Evolutionary conservation across 768 basidiomycete genomes (phyloP), one percentile per base, ranked within the genome.

Genomic region (Podaxis rugospora): DNA sequence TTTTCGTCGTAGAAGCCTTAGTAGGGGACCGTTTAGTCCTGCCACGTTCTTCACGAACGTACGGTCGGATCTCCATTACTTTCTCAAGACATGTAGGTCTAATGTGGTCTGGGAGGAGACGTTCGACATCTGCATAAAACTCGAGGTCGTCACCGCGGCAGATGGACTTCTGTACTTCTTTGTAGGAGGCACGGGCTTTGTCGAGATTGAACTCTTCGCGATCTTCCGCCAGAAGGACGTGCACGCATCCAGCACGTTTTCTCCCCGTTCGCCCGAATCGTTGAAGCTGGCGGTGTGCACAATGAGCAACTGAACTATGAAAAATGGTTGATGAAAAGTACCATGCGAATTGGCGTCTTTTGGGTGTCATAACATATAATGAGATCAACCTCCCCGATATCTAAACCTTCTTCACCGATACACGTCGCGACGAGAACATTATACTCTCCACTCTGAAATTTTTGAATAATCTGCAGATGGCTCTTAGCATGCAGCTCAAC

Each of bases 361-460:
- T 95, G 93, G 25, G 95, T 88, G 66, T 99, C 97, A 71, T 98
- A 99, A 68, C 95, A 98, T 51, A 98, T 78, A 59, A 98, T 96
- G 69, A 95, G 79, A 70, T 99, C 97, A 14, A 99, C 89, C 71
- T 97, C 95, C 35, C 97, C 97, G 58, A 99, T 99, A 71, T 99
- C 97, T 16, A 99, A 80, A 60, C 97, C 97, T 73, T 99, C 97
- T 74, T 99, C 97, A 21, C 97, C 97, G 57, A 99, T 93, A 3
- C 91, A 96, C 4, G 97, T 98, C 1, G 95, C 90, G 6, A 99
- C 96, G 10, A 99, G 77, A 39, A 97, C 87, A 66, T 99, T 99
- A 71, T 84, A 93, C 61, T 87, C 87, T 10, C 93, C 94, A 3
- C 75, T 76, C 70, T 95, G 95, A 78, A 99, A 98, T 64, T 85